Evolutionary conservation across 192 early-diverging fungal genomes (phyloP).

Genomic region (Coemansia brasiliensis): DNA sequence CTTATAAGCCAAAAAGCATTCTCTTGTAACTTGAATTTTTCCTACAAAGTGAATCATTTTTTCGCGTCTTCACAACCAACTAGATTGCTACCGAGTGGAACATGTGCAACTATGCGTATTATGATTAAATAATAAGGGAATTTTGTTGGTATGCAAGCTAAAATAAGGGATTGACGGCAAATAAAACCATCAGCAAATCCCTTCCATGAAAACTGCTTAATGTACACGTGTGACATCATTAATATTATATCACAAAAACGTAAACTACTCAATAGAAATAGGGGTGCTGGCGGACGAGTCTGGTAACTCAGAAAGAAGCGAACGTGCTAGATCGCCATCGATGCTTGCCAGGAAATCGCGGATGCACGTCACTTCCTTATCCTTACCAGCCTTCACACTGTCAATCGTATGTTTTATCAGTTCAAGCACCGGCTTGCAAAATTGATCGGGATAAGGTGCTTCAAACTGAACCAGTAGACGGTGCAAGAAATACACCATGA

Average conservation of each 20-base stretch:
- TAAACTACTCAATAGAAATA: neutral
- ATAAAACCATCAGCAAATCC: neutral
- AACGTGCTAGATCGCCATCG: constrained; percentile 14
- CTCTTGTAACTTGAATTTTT: too few relatives aligned
- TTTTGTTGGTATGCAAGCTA: neutral
- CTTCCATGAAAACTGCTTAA: too few relatives aligned
- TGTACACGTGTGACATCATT: neutral
- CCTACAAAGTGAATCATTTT: too few relatives aligned
- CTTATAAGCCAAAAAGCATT: too few relatives aligned
- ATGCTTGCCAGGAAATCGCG: constrained; percentile 28
- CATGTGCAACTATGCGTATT: too few relatives aligned
- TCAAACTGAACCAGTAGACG: constrained; percentile 34
- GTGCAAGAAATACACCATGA: constrained; percentile 66
- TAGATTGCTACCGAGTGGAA: too few relatives aligned
- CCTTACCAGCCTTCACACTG: constrained; percentile 27
- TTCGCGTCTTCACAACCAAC: too few relatives aligned
- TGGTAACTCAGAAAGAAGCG: constrained; percentile 8
- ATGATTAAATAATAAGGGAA: too few relatives aligned
- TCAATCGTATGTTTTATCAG: constrained; percentile 26
- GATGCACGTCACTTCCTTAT: constrained; percentile 23
- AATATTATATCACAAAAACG: neutral
- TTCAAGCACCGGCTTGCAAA: constrained; percentile 25
- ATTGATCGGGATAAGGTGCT: constrained; percentile 30
- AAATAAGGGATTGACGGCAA: constrained; percentile 1
- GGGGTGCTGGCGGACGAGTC: constrained; percentile 1